Evolutionary conservation across 345 rosid species (phyloP), one percentile per base, ranked within the genome.

Genomic region (Triadica sebifera): DNA sequence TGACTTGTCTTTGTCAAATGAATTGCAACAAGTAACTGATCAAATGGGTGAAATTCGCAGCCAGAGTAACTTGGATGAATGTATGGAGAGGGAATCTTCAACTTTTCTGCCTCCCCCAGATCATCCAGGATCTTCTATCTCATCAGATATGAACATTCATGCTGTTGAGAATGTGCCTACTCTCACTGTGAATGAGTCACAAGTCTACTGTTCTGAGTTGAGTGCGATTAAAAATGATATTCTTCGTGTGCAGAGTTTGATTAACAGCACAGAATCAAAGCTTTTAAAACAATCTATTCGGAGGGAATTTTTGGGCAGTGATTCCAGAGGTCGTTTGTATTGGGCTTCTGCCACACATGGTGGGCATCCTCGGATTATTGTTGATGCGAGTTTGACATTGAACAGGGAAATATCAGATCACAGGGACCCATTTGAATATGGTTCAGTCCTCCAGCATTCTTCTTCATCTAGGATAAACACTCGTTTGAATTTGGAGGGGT

Each of bases 261-360:
- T 95, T 67, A 79, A 76, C 75, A 82, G 81, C 75, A 75, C 83
- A 66, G 93, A 89, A 67, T 82, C 80, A 25, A 92, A 91, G 87
- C 85, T 93, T 70, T 76, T 78, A 43, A 91, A 83, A 78, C 82
- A 84, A 75, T 85, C 96, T 63, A 66, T 89, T 53, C 90, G 98
- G 47, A 87, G 86, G 82, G 94, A 95, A 70, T 89, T 89, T 84
- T 77, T 93, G 87, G 99, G 99, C 17, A 75, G 78, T 67, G 99
- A 95, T 87, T 86, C 93, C 72, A 64, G 82, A 69, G 93, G 94
- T 79, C 91, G 89, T 62, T 72, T 95, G 69, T 95, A 95, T 78
- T 95, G 96, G 97, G 85, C 87, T 83, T 89, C 94, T 70, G 85
- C 84, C 49, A 73, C 81, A 63, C 90, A 81, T 12, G 87, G 81